Conservation (phyloP, 257 asterid species). For the Jaltomata sinuosa region DNA sequence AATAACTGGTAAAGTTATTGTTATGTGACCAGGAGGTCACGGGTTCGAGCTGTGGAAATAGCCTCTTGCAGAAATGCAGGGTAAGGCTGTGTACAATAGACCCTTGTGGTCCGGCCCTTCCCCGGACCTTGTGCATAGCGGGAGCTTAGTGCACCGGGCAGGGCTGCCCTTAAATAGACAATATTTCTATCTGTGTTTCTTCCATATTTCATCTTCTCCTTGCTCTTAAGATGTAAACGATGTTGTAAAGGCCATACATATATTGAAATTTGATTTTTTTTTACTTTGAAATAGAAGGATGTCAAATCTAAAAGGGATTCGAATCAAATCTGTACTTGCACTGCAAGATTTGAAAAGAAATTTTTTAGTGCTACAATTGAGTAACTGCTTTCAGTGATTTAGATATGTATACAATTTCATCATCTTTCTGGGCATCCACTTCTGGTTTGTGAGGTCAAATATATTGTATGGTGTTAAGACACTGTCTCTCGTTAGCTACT, state of each 20-base stretch:
- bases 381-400: background rate
- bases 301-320: background rate
- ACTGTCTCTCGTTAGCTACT: conserved; percentile 12
- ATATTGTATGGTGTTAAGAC: background rate
- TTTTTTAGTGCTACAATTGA: background rate
- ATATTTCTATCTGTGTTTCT: background rate
- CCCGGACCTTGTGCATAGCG: too few relatives aligned
- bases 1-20: too few relatives aligned
- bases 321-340: background rate
- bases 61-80: too few relatives aligned
- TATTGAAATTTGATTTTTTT: background rate
- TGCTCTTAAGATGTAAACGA: background rate
- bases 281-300: background rate
- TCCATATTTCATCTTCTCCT: background rate
- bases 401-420: background rate
- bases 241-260: background rate
- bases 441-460: background rate
- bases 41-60: too few relatives aligned
- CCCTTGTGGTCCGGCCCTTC: too few relatives aligned
- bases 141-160: too few relatives aligned
- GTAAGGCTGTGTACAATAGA: too few relatives aligned
- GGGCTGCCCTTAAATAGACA: background rate
- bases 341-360: background rate
- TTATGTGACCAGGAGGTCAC: too few relatives aligned
- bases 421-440: background rate